Evolutionary conservation across 306 rosid genomes (phyloP).

Genomic region (Alnus rubra): DNA sequence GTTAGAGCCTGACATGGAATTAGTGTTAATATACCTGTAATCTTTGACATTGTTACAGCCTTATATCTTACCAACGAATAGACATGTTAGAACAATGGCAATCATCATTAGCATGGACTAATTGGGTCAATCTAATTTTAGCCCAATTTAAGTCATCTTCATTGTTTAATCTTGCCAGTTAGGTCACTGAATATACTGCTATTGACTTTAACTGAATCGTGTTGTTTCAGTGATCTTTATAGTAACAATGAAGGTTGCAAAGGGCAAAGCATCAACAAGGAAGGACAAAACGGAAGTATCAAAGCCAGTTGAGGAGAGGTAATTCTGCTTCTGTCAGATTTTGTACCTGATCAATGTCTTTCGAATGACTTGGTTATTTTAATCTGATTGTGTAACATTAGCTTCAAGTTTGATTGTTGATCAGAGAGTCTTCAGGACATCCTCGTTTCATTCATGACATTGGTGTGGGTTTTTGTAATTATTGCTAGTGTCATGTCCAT

Average conservation of each 20-base stretch:
- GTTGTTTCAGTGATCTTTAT: background rate
- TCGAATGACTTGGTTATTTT: background rate
- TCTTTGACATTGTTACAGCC: background rate
- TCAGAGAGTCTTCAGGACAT: background rate
- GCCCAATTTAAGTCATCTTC: background rate
- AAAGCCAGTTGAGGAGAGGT: conserved; percentile 35
- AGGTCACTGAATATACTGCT: background rate
- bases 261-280: conserved; percentile 24
- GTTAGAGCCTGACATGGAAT: background rate
- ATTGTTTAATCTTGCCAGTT: background rate
- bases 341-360: background rate
- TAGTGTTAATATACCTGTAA: background rate
- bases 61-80: background rate
- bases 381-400: background rate
- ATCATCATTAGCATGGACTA: background rate
- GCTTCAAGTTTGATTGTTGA: background rate
- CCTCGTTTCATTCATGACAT: background rate
- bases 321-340: background rate
- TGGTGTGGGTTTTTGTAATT: background rate
- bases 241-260: conserved; percentile 33
- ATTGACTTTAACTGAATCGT: background rate
- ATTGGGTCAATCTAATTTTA: background rate
- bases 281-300: conserved; percentile 32
- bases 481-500: background rate
- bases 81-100: background rate